Conservation (phyloP, 2,329 filamentous ascomycete genomes). For the Neopestalotiopsis sp. region DNA sequence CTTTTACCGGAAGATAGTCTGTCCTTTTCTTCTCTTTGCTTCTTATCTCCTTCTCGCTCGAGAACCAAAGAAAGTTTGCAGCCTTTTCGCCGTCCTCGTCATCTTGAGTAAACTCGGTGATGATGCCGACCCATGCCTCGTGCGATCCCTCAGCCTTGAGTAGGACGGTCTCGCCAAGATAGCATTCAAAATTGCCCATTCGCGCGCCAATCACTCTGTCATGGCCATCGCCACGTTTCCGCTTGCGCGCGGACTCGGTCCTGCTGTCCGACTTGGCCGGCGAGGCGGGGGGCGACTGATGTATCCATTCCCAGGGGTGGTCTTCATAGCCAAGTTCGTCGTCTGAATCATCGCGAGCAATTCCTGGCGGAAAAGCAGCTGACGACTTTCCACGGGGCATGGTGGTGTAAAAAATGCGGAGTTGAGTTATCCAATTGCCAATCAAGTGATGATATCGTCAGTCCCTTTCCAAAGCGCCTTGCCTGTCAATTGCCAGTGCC, state of each 20-base stretch:
- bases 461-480: too few relatives aligned
- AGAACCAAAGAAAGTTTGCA: conserved; percentile 95
- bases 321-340: conserved; percentile 82
- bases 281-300: conserved; percentile 44
- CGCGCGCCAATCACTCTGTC: conserved; percentile 76
- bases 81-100: conserved; percentile 78
- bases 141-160: conserved; percentile 86
- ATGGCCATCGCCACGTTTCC: conserved; percentile 39
- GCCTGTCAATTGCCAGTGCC: too few relatives aligned
- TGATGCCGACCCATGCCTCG: conserved; percentile 91
- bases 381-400: conserved; percentile 21
- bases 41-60: conserved; percentile 85
- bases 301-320: conserved; percentile 81
- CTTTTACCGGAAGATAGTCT: conserved; percentile 71
- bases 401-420: too few relatives aligned
- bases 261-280: conserved; percentile 12
- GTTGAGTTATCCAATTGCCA: too few relatives aligned
- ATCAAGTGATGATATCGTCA: too few relatives aligned
- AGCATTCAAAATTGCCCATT: conserved; percentile 82
- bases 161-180: conserved; percentile 81
- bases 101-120: conserved; percentile 79
- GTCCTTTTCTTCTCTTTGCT: conserved; percentile 81
- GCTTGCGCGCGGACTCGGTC: conserved; percentile 34
- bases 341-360: conserved; percentile 80
- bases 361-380: conserved; percentile 55